Base-by-base conservation (phyloP, 768 basidiomycete species). In the Lactarius trivialis region DNA sequence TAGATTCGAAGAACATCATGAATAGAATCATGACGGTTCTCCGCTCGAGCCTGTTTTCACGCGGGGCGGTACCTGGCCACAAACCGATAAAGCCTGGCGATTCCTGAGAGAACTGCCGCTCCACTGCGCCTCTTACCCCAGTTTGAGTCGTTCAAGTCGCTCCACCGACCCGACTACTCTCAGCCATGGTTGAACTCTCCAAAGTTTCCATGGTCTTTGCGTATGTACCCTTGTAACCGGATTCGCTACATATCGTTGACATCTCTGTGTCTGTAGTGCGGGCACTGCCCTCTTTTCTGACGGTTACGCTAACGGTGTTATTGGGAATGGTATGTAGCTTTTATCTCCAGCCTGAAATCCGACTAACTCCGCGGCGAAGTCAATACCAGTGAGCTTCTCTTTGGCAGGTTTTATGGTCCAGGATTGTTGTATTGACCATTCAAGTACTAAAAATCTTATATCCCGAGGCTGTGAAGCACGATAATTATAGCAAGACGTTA, bases 271-370 rank as follows among this genome's bases (percentile, higher is more conserved):
- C 26, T 21, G 9, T 65, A 91, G 89, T 17, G 92, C 91, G 71
- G 91, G 91, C 70, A 93, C 91, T 3, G 91, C 91, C 48, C 77
- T 93, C 50, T 92, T 93, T 75, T 91, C 90, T 30, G 91, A 93
- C 72, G 91, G 90, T 88, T 93, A 91, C 71, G 86, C 89, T 26
- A 91, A 91, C 71, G 84, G 82, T 70, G 78, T 90, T 68, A 91
- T 93, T 67, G 88, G 89, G 62, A 79, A 71, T 72, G 88, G 89
- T 89, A 72, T 37, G 86, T 80, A n/a, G 0, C 55, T 11, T 19
- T n/a, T 33, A 32, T 39, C 54, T 26, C 28, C 19, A 28, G 5
- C 51, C 33, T 56, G 21, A 53, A 37, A 34, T 50, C 59, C 30
- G 55, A 51, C 62, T 39, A 43, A 41, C 34, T 57, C n/a, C 56